These are phyloP conservation scores for Postia placenta DNA, from an alignment of 768 basidiomycete species.

Conservation along the genomic window DNA sequence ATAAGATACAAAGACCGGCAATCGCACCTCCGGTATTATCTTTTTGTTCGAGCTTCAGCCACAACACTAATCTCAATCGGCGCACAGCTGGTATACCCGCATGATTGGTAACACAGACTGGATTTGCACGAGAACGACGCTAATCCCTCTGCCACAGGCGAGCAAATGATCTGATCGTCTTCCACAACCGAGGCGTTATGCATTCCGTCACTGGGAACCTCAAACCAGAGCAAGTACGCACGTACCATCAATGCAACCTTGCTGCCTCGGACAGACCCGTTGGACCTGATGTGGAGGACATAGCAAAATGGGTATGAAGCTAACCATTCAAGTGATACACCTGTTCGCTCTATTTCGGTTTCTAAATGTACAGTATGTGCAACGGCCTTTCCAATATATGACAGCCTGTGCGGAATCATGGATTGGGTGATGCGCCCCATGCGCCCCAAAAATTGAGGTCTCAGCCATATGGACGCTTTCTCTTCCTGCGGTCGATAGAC, in stretches of 20 bases:
- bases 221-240: conserved; percentile 47
- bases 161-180: conserved; percentile 54
- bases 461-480: too few relatives aligned
- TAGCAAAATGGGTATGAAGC: conserved; percentile 46
- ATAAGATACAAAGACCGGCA: conserved; percentile 77
- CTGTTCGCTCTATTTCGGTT: too few relatives aligned
- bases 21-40: conserved; percentile 48
- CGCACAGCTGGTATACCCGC: conserved; percentile 59
- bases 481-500: too few relatives aligned
- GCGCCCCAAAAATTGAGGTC: too few relatives aligned
- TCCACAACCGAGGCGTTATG: conserved; percentile 71
- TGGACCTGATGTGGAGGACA: conserved; percentile 54
- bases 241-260: conserved; percentile 72
- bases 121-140: not conserved
- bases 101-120: conserved; percentile 57
- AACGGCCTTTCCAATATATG: too few relatives aligned
- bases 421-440: too few relatives aligned
- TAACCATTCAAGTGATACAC: too few relatives aligned
- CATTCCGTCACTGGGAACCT: conserved; percentile 70
- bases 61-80: not conserved
- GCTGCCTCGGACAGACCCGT: conserved; percentile 59
- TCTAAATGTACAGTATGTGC: too few relatives aligned
- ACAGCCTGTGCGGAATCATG: too few relatives aligned
- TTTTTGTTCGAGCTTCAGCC: not conserved
- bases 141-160: not conserved